Evolutionary conservation across 164 flowering plant species (phyloP), one percentile per base, ranked within the genome.

Genomic region (Magnolia sinica): DNA sequence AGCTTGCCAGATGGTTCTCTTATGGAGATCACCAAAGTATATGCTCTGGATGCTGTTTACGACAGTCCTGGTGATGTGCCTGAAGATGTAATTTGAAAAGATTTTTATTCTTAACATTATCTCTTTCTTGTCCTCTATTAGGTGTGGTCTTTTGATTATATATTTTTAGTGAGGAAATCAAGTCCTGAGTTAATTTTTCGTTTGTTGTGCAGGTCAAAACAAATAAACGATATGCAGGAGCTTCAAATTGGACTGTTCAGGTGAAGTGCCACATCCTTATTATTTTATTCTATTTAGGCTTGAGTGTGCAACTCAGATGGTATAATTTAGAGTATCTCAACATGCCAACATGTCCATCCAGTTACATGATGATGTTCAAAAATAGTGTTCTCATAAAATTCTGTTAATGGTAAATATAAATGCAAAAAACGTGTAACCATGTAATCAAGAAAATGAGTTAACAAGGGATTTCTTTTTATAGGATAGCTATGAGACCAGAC

Each of bases 1-100:
- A 94, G 98, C 80, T 86, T 94, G 82, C 97, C 97, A 64, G 93
- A 94, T 94, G 97, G 98, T 71, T 94, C 96, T 52, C 78, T 92
- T 79, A 94, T 96, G 99, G 91, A 94, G 80, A 96, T 96, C 31
- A 82, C 89, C 14, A 94, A 92, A 85, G 85, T 94, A 7, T 96
- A 96, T 83, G 91, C 96, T 59, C 70, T 96, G 66, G 99, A 96
- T 94, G 99, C 99, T 29, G 93, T 92, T 64, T 96, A 64, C 84
- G 99, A 94, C 85, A 87, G 67, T 63, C 97, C 74, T 77, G 94
- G 89, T 65, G 98, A 96, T 88, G 99, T 91, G 20, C 98, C 98
- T 77, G 99, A 92, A 90, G 98, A 96, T 88, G 98, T 94, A 90
- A 80, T 29, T 31, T 10, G 50, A 66, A 61, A 81, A 58, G 63